Evolutionary conservation across 805 yeast species (phyloP).

Genomic region (Grigorovia jiainica): DNA sequence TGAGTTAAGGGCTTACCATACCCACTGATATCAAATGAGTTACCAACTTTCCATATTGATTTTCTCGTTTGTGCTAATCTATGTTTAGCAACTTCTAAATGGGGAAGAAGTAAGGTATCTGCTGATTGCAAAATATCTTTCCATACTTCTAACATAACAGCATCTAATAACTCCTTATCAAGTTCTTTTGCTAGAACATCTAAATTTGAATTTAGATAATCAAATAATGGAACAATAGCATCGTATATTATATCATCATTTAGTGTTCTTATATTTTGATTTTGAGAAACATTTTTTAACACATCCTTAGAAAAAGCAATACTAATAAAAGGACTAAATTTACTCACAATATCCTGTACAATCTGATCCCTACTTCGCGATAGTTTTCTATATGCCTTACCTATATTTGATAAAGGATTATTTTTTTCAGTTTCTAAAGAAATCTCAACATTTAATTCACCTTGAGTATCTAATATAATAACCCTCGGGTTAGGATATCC

Average conservation of each 20-base stretch:
- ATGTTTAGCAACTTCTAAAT: slow-evolving; percentile 37
- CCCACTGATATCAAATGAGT: slow-evolving; percentile 29
- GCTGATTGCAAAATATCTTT: slow-evolving; percentile 56
- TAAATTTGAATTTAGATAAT: slow-evolving; percentile 61
- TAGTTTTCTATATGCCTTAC: slow-evolving; percentile 60
- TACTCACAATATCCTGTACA: slow-evolving; percentile 59
- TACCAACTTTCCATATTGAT: slow-evolving; percentile 31
- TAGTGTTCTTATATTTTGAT: slow-evolving; percentile 35
- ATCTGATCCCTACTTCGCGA: slow-evolving; percentile 57
- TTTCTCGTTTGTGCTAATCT: slow-evolving; percentile 27
- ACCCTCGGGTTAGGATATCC: slow-evolving; percentile 55
- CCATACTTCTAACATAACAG: slow-evolving; percentile 78
- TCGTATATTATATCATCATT: slow-evolving; percentile 44
- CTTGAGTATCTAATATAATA: slow-evolving; percentile 57
- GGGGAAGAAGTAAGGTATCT: slow-evolving; percentile 67
- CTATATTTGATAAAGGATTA: slow-evolving; percentile 75
- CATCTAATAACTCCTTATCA: slow-evolving; percentile 44
- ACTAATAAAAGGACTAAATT: slow-evolving; percentile 56
- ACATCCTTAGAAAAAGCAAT: slow-evolving; percentile 49
- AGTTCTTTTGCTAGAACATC: slow-evolving; percentile 51
- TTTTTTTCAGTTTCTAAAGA: slow-evolving; percentile 71
- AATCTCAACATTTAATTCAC: slow-evolving; percentile 54
- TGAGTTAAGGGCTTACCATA: slow-evolving; percentile 47
- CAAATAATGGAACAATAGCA: slow-evolving; percentile 64
- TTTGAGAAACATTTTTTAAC: slow-evolving; percentile 42